Base-by-base conservation (phyloP, 139 green algal genomes). In the Chlamydomonas urium region DNA sequence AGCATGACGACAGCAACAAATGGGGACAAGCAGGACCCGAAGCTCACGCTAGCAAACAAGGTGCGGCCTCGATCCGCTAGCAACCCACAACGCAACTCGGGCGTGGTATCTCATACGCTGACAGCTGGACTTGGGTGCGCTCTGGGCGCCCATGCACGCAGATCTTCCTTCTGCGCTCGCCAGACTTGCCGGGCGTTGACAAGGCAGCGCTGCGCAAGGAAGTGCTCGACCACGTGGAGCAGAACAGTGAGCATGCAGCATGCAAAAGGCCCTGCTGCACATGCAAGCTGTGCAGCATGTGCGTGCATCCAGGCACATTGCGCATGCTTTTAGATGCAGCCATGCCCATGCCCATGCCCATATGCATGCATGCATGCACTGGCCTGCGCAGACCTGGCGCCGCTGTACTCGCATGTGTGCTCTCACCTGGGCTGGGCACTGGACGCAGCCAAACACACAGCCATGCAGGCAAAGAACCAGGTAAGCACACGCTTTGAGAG, bases 371-470 rank as follows among this genome's bases (percentile, higher is more conserved):
- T n/a, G n/a, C n/a, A n/a, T n/a, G n/a, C n/a, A n/a, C n/a, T n/a
- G n/a, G n/a, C n/a, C n/a, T n/a, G n/a, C n/a, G 57, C 86, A 94
- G 89, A 90, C 42, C 66, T 91, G 37, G 78, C 83, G 2, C 86
- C 83, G 0, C 45, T 91, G 4, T 97, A 97, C 63, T 79, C 93
- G 77, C 48, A 88, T n/a, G 29, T 93, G 8, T 93, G 86, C 63
- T 23, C 65, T 3, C 75, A 90, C 53, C 75, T 96, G 32, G 86
- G 88, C 17, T 89, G 82, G 81, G 21, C 63, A 2, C 38, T 83
- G 35, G 86, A 96, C 60, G 67, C 58, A 0, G 77, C 72, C 3
- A 75, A 80, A 62, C 79, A 93, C 14, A 60, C 48, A 0, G 34
- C 59, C 14, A 93, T 97, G 89, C 72, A 77, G 38, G 71, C 65